Evolutionary conservation across 108 stramenopile genomes (phyloP), one percentile per base, ranked within the genome.

Genomic region (Mediolabrus comicus): DNA sequence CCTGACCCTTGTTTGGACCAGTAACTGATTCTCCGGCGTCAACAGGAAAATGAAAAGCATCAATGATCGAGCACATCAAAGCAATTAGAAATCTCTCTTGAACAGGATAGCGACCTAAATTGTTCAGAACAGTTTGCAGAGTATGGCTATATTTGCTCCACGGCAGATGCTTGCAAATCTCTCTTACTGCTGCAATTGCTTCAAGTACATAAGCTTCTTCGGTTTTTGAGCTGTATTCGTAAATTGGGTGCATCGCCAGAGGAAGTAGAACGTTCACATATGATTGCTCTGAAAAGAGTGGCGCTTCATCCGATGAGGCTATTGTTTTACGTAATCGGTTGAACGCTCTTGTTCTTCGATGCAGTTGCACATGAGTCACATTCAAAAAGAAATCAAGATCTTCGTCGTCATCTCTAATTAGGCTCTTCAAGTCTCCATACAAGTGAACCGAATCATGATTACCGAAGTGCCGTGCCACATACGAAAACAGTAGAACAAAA

Each of bases 331-430:
- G 73, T n/a, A 96, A 75, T 38, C 91, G 59, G 24, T 76, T 75
- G 19, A 99, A 76, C 28, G 95, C 97, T 29, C 94, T 69, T 0
- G 82, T 78, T 61, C 97, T 85, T 29, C 98, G 90, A 78, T 99
- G 98, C 29, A 95, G 74, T 70, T 99, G 98, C 10, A 99, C 92
- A 79, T 99, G 98, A 13, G 92, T 92, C 6, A 96, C 69, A 66
- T 95, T 96, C 25, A 89, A 66, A 77, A 99, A 98, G 63, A 99
- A 97, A 75, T 98, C 97, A 19, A 95, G 77, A 51, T 99, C 92
- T 38, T 85, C 83, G 43, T 93, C 90, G 32, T 96, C 92, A 36
- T 91, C 86, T 51, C 84, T 38, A 17, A 84, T 77, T 7, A 96
- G 74, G 38, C 60, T 63, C 19, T 58, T 46, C 32, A 96, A 73